A percentile compares a stretch with the other conserved stretches of the same genome.
These are phyloP conservation scores for Fagopyrum tataricum DNA, from an alignment of 148 eudicot genomes.

Conservation along the genomic window DNA sequence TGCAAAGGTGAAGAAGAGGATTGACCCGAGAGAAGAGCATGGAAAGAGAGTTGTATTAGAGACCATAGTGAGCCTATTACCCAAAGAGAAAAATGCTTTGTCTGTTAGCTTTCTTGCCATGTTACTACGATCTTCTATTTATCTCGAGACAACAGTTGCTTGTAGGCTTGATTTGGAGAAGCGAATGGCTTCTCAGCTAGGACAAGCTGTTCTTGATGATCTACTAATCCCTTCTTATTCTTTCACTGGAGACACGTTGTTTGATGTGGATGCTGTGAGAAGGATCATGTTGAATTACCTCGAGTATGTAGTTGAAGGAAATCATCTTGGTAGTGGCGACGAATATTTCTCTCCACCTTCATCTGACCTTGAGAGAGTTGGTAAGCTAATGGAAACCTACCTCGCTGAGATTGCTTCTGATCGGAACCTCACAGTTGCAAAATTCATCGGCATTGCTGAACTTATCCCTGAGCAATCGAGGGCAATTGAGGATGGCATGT, in stretches of 20 bases:
- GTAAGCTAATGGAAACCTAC: slow-evolving; percentile 75
- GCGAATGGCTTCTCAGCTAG: slow-evolving; percentile 74
- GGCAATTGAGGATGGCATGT: slow-evolving; percentile 80
- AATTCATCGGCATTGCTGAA: slow-evolving; percentile 66
- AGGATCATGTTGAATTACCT: slow-evolving; percentile 60
- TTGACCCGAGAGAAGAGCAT: slow-evolving; percentile 71
- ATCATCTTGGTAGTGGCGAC: slow-evolving; percentile 24
- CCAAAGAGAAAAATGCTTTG: slow-evolving; percentile 63
- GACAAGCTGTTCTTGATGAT: slow-evolving; percentile 82
- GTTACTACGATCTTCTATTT: slow-evolving; percentile 76
- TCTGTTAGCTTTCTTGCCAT: slow-evolving; percentile 85
- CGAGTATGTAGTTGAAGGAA: slow-evolving; percentile 41
- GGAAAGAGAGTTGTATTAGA: slow-evolving; percentile 83
- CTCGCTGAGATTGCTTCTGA: slow-evolving; percentile 85
- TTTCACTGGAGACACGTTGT: slow-evolving; percentile 64
- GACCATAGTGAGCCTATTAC: slow-evolving; percentile 85
- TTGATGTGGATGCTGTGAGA: slow-evolving; percentile 79
- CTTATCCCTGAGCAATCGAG: slow-evolving; percentile 68
- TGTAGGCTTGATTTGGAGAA: slow-evolving; percentile 91
- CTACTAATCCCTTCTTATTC: slow-evolving; percentile 79
- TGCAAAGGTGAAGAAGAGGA: slow-evolving; percentile 68
- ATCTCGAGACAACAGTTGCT: slow-evolving; percentile 76
- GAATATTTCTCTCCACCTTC: slow-evolving; percentile 30
- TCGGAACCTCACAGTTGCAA: slow-evolving; percentile 49
- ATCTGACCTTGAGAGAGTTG: slow-evolving; percentile 56